These are phyloP conservation scores for Ascochyta viciae-villosae DNA, from an alignment of 2,329 filamentous ascomycete genomes.

Conservation along the genomic window DNA sequence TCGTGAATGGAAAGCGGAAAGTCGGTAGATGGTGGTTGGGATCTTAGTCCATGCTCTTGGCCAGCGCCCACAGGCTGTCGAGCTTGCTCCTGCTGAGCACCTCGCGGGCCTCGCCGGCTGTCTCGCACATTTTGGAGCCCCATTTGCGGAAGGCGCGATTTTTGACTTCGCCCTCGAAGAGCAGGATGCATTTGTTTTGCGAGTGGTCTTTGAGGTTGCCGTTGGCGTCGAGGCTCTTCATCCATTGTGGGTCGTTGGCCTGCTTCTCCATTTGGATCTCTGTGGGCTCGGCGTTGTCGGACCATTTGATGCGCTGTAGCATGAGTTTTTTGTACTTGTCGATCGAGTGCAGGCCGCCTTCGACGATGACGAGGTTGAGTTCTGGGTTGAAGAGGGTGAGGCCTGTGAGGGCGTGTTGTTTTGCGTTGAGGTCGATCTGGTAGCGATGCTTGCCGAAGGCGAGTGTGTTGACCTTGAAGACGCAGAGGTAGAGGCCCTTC, in stretches of 20 bases:
- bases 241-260: conserved; percentile 72
- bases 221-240: conserved; percentile 78
- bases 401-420: conserved; percentile 85
- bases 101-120: conserved; percentile 86
- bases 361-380: conserved; percentile 88
- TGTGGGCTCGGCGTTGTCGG: conserved; percentile 79
- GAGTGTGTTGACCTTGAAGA: conserved; percentile 89
- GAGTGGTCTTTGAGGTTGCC: conserved; percentile 83
- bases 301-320: conserved; percentile 93
- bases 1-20: too few species aligned
- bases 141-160: conserved; percentile 83
- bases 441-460: conserved; percentile 92
- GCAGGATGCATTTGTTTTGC: conserved; percentile 78
- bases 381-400: conserved; percentile 91
- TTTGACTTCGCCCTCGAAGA: conserved; percentile 93
- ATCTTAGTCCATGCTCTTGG: conserved; percentile 63
- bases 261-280: conserved; percentile 64
- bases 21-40: not conserved
- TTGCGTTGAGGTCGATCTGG: conserved; percentile 90
- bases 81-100: conserved; percentile 81
- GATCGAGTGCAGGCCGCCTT: conserved; percentile 85
- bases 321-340: conserved; percentile 90
- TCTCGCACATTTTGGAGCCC: conserved; percentile 87
- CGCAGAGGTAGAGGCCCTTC: conserved; percentile 83
- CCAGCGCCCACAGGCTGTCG: conserved; percentile 93